phyloP scores from a whole-genome alignment of 75 land plant genomes.

The Cryptomeria japonica region DNA sequence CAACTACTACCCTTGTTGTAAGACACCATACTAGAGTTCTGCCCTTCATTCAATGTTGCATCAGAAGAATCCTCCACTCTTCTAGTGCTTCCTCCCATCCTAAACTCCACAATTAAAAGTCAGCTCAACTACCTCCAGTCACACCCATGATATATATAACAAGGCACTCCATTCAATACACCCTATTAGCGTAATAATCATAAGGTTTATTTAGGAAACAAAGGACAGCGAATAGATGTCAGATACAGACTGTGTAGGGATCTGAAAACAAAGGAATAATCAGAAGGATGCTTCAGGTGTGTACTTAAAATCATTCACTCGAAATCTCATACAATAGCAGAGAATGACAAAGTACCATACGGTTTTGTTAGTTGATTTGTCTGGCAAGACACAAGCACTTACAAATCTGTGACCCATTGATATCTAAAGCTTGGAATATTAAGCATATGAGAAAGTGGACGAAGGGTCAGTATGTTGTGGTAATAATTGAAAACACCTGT shows the following conservation, averaged over 20 bases:
- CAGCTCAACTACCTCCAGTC: background rate
- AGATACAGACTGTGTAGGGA: background rate
- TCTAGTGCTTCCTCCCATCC: constrained; percentile 1
- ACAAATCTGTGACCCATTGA: background rate
- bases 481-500: background rate
- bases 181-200: background rate
- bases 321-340: background rate
- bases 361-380: background rate
- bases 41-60: background rate
- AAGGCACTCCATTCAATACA: background rate
- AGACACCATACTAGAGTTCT: background rate
- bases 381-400: background rate
- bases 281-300: background rate
- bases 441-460: background rate
- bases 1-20: constrained; percentile 1
- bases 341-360: background rate
- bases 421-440: background rate
- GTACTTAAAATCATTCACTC: background rate
- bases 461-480: background rate
- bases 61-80: background rate
- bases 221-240: background rate
- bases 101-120: background rate
- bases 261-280: background rate
- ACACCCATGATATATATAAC: background rate
- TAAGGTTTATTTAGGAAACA: background rate